Conservation (phyloP, 306 rosid genomes). For the Gastrolobium villosum region DNA sequence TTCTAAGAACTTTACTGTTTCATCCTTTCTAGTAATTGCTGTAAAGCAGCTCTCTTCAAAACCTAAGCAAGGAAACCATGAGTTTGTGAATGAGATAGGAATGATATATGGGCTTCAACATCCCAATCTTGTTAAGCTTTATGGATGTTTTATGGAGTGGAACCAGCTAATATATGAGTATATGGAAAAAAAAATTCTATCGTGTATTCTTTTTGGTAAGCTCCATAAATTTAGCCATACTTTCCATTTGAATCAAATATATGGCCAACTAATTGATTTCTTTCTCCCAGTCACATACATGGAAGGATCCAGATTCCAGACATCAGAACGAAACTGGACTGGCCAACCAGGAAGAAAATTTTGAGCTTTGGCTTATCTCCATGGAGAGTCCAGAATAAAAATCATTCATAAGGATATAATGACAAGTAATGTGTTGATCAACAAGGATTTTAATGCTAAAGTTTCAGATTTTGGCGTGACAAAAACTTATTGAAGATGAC, state of each 20-base stretch:
- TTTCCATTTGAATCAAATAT: slow-evolving; percentile 26
- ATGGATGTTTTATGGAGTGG: slow-evolving; percentile 92
- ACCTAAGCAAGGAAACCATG: slow-evolving; percentile 98
- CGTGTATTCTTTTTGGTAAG: slow-evolving; percentile 90
- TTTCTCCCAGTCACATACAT: slow-evolving; percentile 51
- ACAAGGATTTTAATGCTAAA: slow-evolving; percentile 85
- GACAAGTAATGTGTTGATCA: slow-evolving; percentile 94
- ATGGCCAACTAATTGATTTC: slow-evolving; percentile 27
- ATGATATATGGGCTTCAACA: slow-evolving; percentile 93
- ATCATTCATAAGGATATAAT: slow-evolving; percentile 93
- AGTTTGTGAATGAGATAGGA: slow-evolving; percentile 94
- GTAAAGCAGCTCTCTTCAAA: slow-evolving; percentile 93
- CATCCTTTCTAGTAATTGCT: slow-evolving; percentile 60
- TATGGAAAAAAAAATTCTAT: slow-evolving; percentile 94
- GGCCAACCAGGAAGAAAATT: slow-evolving; percentile 90
- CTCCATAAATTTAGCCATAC: slow-evolving; percentile 19
- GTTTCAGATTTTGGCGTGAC: slow-evolving; percentile 98
- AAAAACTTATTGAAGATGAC: slow-evolving; percentile 89
- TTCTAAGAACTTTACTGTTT: slow-evolving; percentile 55
- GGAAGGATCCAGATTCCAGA: slow-evolving; percentile 62
- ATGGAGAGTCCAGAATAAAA: slow-evolving; percentile 85
- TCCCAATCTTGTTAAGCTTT: slow-evolving; percentile 94
- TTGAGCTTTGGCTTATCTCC: slow-evolving; percentile 89
- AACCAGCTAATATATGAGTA: slow-evolving; percentile 90
- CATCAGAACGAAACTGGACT: slow-evolving; percentile 65